phyloP scores from a whole-genome alignment of 2,329 filamentous ascomycete genomes.

The Fusarium sp. region DNA sequence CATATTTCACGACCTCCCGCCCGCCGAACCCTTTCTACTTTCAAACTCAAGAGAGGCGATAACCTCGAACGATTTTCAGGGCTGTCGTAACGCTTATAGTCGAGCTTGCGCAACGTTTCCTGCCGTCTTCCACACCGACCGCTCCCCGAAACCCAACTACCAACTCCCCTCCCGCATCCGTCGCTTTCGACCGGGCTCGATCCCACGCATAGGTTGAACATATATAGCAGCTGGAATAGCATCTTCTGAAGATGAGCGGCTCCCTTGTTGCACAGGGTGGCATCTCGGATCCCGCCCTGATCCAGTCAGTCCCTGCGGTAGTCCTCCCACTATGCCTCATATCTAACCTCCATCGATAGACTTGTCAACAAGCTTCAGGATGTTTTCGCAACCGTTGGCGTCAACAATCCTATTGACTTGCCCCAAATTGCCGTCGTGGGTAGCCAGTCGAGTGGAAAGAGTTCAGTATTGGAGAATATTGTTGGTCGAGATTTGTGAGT shows the following conservation, averaged over 20 bases:
- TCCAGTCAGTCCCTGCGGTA: constrained; percentile 65
- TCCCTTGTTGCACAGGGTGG: constrained; percentile 65
- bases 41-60: constrained; percentile 6
- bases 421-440: constrained; percentile 98
- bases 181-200: constrained; percentile 31
- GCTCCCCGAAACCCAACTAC: constrained; percentile 38
- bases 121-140: constrained; percentile 41
- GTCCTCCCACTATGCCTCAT: constrained; percentile 30
- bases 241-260: constrained; percentile 52
- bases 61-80: constrained; percentile 2
- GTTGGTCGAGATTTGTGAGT: constrained; percentile 98
- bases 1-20: constrained; percentile 35
- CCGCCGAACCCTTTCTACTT: constrained; percentile 21
- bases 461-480: constrained; percentile 98
- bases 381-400: constrained; percentile 98
- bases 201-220: constrained; percentile 22
- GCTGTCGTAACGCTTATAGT: constrained; percentile 7
- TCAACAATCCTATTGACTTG: constrained; percentile 99
- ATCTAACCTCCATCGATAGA: constrained; percentile 57
- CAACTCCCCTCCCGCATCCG: constrained; percentile 29
- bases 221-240: constrained; percentile 26
- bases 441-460: constrained; percentile 99
- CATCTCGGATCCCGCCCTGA: constrained; percentile 77
- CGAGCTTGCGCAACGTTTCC: constrained; percentile 32
- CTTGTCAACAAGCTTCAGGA: constrained; percentile 99